Conservation (phyloP, 176 grass and related monocot species). For the Musa acuminata region DNA sequence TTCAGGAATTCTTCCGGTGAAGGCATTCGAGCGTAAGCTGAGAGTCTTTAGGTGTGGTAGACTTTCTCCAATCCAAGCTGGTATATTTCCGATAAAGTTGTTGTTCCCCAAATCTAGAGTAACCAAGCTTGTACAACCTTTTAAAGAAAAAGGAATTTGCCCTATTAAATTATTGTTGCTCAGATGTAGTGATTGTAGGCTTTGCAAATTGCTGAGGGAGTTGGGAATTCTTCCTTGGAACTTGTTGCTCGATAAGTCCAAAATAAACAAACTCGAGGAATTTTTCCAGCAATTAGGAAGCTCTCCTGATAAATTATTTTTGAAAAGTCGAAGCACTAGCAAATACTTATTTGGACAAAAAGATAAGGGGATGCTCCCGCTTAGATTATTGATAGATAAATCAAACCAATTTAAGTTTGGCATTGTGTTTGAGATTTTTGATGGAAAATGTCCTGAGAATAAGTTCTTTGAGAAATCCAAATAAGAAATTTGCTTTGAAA, state of each 20-base stretch:
- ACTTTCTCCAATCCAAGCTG: background rate
- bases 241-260: background rate
- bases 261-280: background rate
- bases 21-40: background rate
- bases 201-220: background rate
- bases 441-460: background rate
- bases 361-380: background rate
- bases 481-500: no score
- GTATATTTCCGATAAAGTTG: background rate
- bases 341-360: background rate
- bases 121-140: background rate
- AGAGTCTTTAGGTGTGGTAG: no score
- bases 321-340: background rate
- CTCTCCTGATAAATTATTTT: background rate
- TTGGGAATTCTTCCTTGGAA: background rate
- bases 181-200: background rate
- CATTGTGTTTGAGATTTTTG: background rate
- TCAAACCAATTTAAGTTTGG: background rate
- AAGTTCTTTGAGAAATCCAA: background rate
- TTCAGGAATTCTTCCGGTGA: background rate
- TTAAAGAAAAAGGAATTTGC: background rate
- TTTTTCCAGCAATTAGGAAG: background rate
- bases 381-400: background rate
- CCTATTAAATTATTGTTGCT: background rate
- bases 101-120: background rate